phyloP scores from a whole-genome alignment of 2,329 filamentous ascomycete genomes.

The Dothideomycetidae sp. region DNA sequence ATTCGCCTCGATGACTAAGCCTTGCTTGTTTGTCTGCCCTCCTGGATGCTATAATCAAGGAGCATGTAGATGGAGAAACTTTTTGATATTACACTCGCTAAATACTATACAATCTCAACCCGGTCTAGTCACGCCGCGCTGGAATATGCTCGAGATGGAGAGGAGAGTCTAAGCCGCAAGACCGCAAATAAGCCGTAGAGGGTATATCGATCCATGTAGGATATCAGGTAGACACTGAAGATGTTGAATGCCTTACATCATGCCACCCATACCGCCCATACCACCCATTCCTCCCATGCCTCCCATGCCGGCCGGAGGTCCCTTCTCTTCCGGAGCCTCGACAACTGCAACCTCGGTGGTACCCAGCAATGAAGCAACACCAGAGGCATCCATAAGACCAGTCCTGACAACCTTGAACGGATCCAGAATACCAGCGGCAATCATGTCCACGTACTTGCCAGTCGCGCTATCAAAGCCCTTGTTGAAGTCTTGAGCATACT shows the following conservation, averaged over 20 bases:
- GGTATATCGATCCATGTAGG: neutral
- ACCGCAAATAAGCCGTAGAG: neutral
- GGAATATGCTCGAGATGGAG: constrained; percentile 3
- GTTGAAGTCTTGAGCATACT: constrained; percentile 88
- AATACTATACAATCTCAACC: constrained; percentile 9
- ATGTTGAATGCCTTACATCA: constrained; percentile 39
- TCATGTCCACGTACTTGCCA: constrained; percentile 99
- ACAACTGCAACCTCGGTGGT: constrained; percentile 98
- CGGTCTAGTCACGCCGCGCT: constrained; percentile 2
- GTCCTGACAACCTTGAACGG: constrained; percentile 99
- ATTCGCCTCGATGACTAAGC: neutral
- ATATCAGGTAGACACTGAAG: neutral
- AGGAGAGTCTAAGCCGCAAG: neutral
- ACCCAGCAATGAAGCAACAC: constrained; percentile 90
- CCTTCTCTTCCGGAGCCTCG: constrained; percentile 90
- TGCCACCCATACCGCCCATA: constrained; percentile 46
- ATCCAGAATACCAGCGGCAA: constrained; percentile 88
- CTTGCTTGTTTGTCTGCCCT: neutral
- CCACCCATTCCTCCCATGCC: constrained; percentile 52
- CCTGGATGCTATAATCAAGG: no score
- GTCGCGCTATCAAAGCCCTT: constrained; percentile 93
- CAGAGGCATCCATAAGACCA: constrained; percentile 82
- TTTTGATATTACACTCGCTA: constrained; percentile 9
- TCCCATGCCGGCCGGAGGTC: constrained; percentile 40
- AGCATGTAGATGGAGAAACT: neutral